These are phyloP conservation scores for Cystoderma amianthinum DNA, from an alignment of 768 basidiomycete genomes.

Conservation along the genomic window DNA sequence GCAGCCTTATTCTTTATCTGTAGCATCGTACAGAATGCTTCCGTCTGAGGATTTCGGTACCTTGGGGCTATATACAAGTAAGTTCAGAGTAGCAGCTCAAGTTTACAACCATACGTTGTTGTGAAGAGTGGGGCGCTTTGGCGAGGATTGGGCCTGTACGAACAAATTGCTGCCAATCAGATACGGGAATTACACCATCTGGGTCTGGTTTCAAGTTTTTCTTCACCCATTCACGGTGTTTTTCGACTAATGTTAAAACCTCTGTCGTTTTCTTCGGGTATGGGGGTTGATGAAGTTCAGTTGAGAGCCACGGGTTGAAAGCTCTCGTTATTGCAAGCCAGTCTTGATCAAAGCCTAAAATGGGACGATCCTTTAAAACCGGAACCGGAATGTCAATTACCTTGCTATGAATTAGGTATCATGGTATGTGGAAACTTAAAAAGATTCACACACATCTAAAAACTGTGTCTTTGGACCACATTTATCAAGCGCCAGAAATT, in stretches of 20 bases:
- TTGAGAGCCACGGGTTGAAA: slow-evolving; percentile 73
- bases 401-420: slow-evolving; percentile 24
- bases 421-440: not conserved
- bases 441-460: slow-evolving; percentile 53
- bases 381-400: slow-evolving; percentile 53
- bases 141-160: slow-evolving; percentile 55
- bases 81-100: not conserved
- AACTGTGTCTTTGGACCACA: slow-evolving; percentile 72
- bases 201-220: slow-evolving; percentile 39
- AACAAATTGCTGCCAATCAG: slow-evolving; percentile 59
- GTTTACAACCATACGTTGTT: slow-evolving; percentile 23
- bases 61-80: slow-evolving; percentile 44
- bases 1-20: slow-evolving; percentile 66
- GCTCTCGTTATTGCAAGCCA: slow-evolving; percentile 94
- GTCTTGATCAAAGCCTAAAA: slow-evolving; percentile 72
- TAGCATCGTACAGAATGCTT: slow-evolving; percentile 77
- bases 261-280: slow-evolving; percentile 52
- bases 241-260: slow-evolving; percentile 46
- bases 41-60: slow-evolving; percentile 88
- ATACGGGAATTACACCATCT: slow-evolving; percentile 29
- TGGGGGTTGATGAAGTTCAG: slow-evolving; percentile 32
- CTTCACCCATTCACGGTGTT: slow-evolving; percentile 66
- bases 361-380: slow-evolving; percentile 1
- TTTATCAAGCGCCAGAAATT: slow-evolving; percentile 88
- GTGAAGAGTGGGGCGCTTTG: slow-evolving; percentile 23